Percentiles rank a stretch among this genome's conserved stretches.
These are phyloP conservation scores for Alternaria gansuensis DNA, from an alignment of 2,329 filamentous ascomycete genomes.

Conservation along the genomic window DNA sequence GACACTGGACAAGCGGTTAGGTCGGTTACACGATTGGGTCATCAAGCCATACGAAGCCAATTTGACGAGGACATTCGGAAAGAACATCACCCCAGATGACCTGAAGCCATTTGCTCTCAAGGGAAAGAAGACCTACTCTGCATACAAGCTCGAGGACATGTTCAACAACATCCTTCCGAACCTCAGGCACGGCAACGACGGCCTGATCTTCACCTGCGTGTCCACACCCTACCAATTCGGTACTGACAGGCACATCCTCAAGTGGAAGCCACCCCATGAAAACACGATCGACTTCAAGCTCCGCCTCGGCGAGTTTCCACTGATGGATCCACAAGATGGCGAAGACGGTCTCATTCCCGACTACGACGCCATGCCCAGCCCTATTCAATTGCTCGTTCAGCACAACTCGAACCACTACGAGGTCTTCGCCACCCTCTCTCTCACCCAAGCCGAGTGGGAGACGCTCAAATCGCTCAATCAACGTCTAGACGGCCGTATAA, in stretches of 20 bases:
- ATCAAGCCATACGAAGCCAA: slow-evolving; percentile 74
- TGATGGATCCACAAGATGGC: slow-evolving; percentile 73
- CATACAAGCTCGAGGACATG: slow-evolving; percentile 80
- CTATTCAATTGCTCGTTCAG: slow-evolving; percentile 74
- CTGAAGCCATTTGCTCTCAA: slow-evolving; percentile 78
- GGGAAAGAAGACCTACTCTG: slow-evolving; percentile 88
- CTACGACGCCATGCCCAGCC: slow-evolving; percentile 78
- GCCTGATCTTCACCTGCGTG: slow-evolving; percentile 96
- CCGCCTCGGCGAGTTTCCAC: slow-evolving; percentile 74
- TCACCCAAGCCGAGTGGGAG: slow-evolving; percentile 85
- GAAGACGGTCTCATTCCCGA: slow-evolving; percentile 73
- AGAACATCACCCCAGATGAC: slow-evolving; percentile 62
- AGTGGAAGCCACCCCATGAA: slow-evolving; percentile 96
- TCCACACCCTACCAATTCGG: slow-evolving; percentile 86
- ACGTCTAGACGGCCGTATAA: slow-evolving; percentile 84
- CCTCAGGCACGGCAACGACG: slow-evolving; percentile 92
- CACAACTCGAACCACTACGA: slow-evolving; percentile 72
- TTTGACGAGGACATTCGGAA: slow-evolving; percentile 51
- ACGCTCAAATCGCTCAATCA: slow-evolving; percentile 75
- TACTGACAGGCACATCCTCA: slow-evolving; percentile 91
- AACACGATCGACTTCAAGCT: slow-evolving; percentile 95
- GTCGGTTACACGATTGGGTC: slow-evolving; percentile 81
- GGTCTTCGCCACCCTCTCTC: slow-evolving; percentile 69
- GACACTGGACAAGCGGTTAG: slow-evolving; percentile 86
- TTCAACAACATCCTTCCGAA: slow-evolving; percentile 85